A percentile compares a stretch with the other conserved stretches of the same genome.
Conservation (phyloP, 805 yeast species). For the Candida loeiensis region DNA sequence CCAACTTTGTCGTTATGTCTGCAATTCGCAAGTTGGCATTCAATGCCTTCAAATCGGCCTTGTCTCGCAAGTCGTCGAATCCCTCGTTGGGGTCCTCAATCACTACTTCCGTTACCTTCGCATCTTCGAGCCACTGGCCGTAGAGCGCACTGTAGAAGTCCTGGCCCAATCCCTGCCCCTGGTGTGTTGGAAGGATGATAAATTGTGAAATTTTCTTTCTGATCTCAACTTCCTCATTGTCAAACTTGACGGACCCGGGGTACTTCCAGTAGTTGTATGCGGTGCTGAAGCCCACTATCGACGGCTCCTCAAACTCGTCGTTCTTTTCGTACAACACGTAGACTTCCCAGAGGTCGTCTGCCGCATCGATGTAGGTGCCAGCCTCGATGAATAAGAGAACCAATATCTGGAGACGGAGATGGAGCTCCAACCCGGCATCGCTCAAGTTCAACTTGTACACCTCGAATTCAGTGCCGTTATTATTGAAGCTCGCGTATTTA, state of each 20-base stretch:
- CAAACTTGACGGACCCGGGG: slow-evolving; percentile 51
- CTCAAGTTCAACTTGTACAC: slow-evolving; percentile 52
- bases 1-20: slow-evolving; percentile 16
- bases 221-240: slow-evolving; percentile 32
- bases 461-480: slow-evolving; percentile 40
- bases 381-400: slow-evolving; percentile 88
- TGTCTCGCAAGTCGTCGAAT: slow-evolving; percentile 87
- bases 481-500: slow-evolving; percentile 26
- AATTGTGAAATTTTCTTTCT: slow-evolving; percentile 87
- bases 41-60: slow-evolving; percentile 58
- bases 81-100: slow-evolving; percentile 94
- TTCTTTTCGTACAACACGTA: slow-evolving; percentile 47
- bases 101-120: slow-evolving; percentile 61
- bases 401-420: slow-evolving; percentile 70
- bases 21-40: slow-evolving; percentile 18
- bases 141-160: slow-evolving; percentile 56
- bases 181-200: slow-evolving; percentile 79
- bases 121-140: slow-evolving; percentile 52
- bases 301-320: slow-evolving; percentile 21
- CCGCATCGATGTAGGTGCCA: slow-evolving; percentile 78
- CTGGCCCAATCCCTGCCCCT: slow-evolving; percentile 69
- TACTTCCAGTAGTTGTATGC: slow-evolving; percentile 82
- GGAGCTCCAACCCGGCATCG: slow-evolving; percentile 48
- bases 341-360: slow-evolving; percentile 78
- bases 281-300: slow-evolving; percentile 77